These are phyloP conservation scores for Nymphaea colorata DNA, from an alignment of 164 flowering plant genomes.

Conservation along the genomic window DNA sequence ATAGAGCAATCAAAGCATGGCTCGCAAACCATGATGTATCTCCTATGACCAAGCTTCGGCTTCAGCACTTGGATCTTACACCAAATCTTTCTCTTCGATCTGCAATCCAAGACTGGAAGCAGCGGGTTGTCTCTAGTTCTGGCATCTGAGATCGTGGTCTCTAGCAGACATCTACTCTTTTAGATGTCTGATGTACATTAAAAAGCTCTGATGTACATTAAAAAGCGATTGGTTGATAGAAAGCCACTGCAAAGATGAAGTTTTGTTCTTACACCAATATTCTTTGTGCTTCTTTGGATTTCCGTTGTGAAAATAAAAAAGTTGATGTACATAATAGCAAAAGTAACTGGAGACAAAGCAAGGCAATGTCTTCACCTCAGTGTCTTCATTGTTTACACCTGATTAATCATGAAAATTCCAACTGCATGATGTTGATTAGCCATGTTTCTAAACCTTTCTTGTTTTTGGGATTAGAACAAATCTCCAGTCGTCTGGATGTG, in stretches of 20 bases:
- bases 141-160: not conserved
- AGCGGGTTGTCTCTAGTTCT: not conserved
- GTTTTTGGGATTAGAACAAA: too few relatives aligned
- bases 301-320: not conserved
- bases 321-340: not conserved
- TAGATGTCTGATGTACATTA: not conserved
- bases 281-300: not conserved
- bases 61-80: conserved; percentile 31
- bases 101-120: conserved; percentile 58
- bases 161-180: not conserved
- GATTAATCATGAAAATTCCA: too few relatives aligned
- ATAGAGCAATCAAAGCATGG: conserved; percentile 66
- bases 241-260: not conserved
- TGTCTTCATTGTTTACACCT: not conserved
- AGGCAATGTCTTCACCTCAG: not conserved
- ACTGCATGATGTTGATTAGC: too few relatives aligned
- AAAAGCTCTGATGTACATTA: not conserved
- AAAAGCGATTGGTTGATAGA: not conserved
- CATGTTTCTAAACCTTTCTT: too few relatives aligned
- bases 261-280: not conserved
- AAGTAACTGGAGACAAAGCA: not conserved
- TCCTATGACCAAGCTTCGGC: conserved; percentile 44
- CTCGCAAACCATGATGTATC: conserved; percentile 44
- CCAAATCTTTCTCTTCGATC: conserved; percentile 55
- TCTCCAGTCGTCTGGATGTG: too few relatives aligned